Evolutionary conservation across 2,329 filamentous ascomycete genomes (phyloP), one percentile per base, ranked within the genome.

Genomic region (Paecilomyces formosus): DNA sequence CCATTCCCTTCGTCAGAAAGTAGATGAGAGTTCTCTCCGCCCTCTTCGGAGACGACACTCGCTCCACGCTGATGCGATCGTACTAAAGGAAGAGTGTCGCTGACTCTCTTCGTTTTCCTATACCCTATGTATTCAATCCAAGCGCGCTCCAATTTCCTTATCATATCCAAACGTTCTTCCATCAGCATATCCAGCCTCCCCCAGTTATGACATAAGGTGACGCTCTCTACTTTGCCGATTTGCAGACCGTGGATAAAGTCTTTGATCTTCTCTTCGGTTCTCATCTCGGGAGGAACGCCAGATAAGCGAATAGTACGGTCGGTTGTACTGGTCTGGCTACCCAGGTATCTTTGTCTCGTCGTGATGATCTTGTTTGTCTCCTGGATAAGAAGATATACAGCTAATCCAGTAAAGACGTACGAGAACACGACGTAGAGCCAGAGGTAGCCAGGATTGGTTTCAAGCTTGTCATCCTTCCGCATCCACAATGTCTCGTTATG

Each of bases 341-440:
- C 94, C 9, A 99, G 82, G 70, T 97, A 99, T 59, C 92, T 86
- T 72, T 99, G 94, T 24, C 94, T 82, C 30, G 93, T 84, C 58
- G 87, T 84, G 63, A 97, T 95, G 56, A 99, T 88, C 60, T 86
- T 88, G 64, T 88, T 85, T 0, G 94, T 97, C 74, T 96, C 88
- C 50, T 83, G 82, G 59, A 93, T 85, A 66, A 97, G 86, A 65
- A 93, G 84, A 70, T 92, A 96, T 12, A 97, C 78, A 0, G 90
- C 89, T 50, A 97, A 76, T 1, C 80, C 85, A 5, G 88, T 93
- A 73, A 97, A 99, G 55, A 97, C 81, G 77, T 97, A 99, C 1
- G 92, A 90, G 67, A 99, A 99, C n/a, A 89, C 80, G 13, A 96
- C 84, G 69, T 97, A 97, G 68, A 93, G 89, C 92, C 93, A 97